Evolutionary conservation across 164 flowering plant genomes (phyloP).

Genomic region (Malania oleifera): DNA sequence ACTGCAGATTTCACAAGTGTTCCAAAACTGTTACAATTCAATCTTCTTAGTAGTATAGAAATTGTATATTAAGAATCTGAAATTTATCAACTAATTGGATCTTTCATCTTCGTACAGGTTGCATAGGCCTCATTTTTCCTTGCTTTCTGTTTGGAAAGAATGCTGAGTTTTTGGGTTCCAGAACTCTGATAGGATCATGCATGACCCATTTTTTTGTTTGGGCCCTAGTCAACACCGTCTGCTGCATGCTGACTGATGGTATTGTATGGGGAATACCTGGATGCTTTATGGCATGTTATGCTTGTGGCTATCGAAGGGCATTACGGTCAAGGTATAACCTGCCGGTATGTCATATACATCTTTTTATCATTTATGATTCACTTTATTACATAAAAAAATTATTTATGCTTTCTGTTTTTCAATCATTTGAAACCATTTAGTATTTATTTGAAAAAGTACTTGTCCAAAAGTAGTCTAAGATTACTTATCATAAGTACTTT

Average conservation of each 20-base stretch:
- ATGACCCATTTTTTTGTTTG: constrained; percentile 62
- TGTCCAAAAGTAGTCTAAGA: no score
- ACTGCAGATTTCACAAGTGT: no score
- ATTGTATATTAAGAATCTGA: no score
- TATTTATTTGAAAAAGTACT: no score
- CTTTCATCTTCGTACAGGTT: constrained; percentile 43
- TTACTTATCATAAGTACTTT: no score
- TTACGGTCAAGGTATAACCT: constrained; percentile 67
- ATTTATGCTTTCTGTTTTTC: neutral
- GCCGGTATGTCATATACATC: constrained; percentile 37
- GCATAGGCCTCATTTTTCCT: constrained; percentile 64
- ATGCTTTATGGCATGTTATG: constrained; percentile 74
- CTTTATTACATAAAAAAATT: neutral
- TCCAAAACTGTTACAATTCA: no score
- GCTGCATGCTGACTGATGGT: constrained; percentile 69
- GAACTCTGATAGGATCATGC: constrained; percentile 69
- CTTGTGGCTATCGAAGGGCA: constrained; percentile 71
- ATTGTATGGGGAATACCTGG: constrained; percentile 65
- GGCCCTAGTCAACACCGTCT: constrained; percentile 56
- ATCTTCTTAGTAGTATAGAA: no score
- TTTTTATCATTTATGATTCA: neutral
- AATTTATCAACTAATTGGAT: constrained; percentile 1
- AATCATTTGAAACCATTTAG: no score
- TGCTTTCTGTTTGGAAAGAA: constrained; percentile 78
- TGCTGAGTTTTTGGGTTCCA: constrained; percentile 84